These are phyloP conservation scores for Neurospora africana DNA, from an alignment of 495 filamentous ascomycete genomes.

Conservation along the genomic window DNA sequence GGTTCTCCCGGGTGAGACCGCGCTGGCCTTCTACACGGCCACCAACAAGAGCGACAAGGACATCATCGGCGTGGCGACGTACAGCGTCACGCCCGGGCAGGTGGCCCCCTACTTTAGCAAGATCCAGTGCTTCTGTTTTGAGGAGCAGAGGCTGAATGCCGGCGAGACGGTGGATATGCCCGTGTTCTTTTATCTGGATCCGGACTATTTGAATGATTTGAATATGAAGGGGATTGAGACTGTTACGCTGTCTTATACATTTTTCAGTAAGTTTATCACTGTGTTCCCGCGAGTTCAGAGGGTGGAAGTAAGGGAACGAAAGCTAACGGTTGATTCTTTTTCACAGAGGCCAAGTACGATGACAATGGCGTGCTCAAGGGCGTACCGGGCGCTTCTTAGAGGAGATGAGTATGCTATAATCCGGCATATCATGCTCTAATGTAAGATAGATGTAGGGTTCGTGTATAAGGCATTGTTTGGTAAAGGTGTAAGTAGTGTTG, in stretches of 20 bases:
- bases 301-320: neutral
- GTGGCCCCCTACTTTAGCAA: slow-evolving; percentile 98
- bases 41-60: slow-evolving; percentile 81
- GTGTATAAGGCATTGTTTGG: neutral
- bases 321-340: slow-evolving; percentile 7
- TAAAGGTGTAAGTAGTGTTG: neutral
- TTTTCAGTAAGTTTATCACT: slow-evolving; percentile 69
- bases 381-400: neutral
- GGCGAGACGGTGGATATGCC: slow-evolving; percentile 99
- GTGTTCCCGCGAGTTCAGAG: no score
- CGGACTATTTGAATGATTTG: slow-evolving; percentile 83
- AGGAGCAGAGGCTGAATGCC: slow-evolving; percentile 83
- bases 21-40: slow-evolving; percentile 94
- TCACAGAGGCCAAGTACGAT: slow-evolving; percentile 72
- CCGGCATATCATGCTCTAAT: neutral
- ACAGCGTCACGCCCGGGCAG: slow-evolving; percentile 91
- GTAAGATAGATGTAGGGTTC: neutral
- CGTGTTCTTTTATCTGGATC: slow-evolving; percentile 98
- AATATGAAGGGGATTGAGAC: slow-evolving; percentile 90
- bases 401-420: neutral
- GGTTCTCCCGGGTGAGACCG: slow-evolving; percentile 91
- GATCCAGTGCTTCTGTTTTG: slow-evolving; percentile 99
- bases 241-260: slow-evolving; percentile 92
- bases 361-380: slow-evolving; percentile 52
- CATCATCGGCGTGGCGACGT: slow-evolving; percentile 97